Evolutionary conservation across 2,329 filamentous ascomycete species (phyloP).

Genomic region (Chrysoporthe deuterocubensis): DNA sequence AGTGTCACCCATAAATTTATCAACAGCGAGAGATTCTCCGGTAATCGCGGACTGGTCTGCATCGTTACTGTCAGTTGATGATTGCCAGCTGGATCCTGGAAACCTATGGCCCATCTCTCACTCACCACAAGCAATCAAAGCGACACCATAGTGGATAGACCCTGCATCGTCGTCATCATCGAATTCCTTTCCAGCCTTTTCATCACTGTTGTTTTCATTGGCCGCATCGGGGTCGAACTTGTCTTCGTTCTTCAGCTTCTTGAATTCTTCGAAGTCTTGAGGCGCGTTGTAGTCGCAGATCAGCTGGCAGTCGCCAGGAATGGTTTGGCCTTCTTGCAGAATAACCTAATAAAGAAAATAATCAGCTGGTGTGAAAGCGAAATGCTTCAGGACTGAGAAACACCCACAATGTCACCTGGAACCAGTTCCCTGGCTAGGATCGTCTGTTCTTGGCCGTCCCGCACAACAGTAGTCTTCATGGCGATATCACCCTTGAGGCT

Average conservation of each 20-base stretch:
- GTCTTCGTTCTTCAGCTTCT: slow-evolving; percentile 68
- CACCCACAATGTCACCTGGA: slow-evolving; percentile 63
- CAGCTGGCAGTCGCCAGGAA: slow-evolving; percentile 69
- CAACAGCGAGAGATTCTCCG: slow-evolving; percentile 63
- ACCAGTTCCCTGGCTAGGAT: slow-evolving; percentile 73
- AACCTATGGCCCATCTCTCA: neutral
- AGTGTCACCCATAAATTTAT: slow-evolving; percentile 77
- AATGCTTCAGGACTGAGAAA: too few species aligned
- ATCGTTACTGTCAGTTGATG: neutral
- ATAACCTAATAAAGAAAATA: slow-evolving; percentile 51
- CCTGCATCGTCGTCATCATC: slow-evolving; percentile 22
- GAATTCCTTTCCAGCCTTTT: slow-evolving; percentile 10
- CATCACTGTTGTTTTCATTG: slow-evolving; percentile 33
- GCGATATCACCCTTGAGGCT: slow-evolving; percentile 75
- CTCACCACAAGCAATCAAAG: slow-evolving; percentile 27
- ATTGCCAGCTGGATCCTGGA: neutral
- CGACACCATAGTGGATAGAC: slow-evolving; percentile 24
- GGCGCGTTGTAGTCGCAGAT: slow-evolving; percentile 73
- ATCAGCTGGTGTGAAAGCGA: slow-evolving; percentile 45
- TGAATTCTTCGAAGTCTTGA: slow-evolving; percentile 47
- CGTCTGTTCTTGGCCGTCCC: slow-evolving; percentile 67
- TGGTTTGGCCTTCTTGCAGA: slow-evolving; percentile 69
- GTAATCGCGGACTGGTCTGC: slow-evolving; percentile 9
- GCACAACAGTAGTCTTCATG: slow-evolving; percentile 70
- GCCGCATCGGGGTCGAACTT: slow-evolving; percentile 43